Evolutionary conservation across 495 filamentous ascomycete genomes (phyloP), one percentile per base, ranked within the genome.

Genomic region (Penicillium herquei): DNA sequence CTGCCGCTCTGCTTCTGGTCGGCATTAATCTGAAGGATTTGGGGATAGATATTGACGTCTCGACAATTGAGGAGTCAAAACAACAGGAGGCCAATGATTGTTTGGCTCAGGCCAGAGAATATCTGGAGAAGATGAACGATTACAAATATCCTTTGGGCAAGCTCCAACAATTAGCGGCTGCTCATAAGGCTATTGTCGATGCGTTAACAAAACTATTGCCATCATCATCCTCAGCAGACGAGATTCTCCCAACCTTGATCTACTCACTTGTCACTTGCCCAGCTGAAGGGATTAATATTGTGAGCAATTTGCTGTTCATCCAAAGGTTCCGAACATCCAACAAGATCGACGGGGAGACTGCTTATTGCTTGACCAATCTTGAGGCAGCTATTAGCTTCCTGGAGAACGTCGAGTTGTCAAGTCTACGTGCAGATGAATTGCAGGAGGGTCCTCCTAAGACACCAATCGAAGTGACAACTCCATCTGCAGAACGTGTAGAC

Each of bases 391-490:
- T 98, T 42, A 89, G 87, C 50, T 99, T 99, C 65, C 77, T 99
- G n/a, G 93, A 98, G 63, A 97, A 94, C 21, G 93, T 99, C 30
- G 94, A 99, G 67, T 82, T 99, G 8, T 89, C 92, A 12, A 96
- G 87, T 44, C 79, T 99, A 10, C 85, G 92, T 51, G 87, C 88
- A n/a, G 90, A 96, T 54, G 91, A 93, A 63, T 65, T 78, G 12
- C 75, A 75, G 32, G 75, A 82, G 57, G 87, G 88, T 0, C 87
- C 87, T 13, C 59, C 74, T 26, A 90, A 87, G 62, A 62, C 77
- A 8, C 68, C 70, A 13, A 80, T 74, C 54, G 66, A 70, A 32
- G 76, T 83, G 1, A 71, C 76, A 34, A 82, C 84, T 6, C 78
- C 84, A n/a, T 77, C 74, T 41, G 68, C 70, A 42, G 69, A 71